A percentile compares a stretch with the other conserved stretches of the same genome.
These are phyloP conservation scores for Perkinsela sp. DNA, from an alignment of 208 protist genomes.

Conservation along the genomic window DNA sequence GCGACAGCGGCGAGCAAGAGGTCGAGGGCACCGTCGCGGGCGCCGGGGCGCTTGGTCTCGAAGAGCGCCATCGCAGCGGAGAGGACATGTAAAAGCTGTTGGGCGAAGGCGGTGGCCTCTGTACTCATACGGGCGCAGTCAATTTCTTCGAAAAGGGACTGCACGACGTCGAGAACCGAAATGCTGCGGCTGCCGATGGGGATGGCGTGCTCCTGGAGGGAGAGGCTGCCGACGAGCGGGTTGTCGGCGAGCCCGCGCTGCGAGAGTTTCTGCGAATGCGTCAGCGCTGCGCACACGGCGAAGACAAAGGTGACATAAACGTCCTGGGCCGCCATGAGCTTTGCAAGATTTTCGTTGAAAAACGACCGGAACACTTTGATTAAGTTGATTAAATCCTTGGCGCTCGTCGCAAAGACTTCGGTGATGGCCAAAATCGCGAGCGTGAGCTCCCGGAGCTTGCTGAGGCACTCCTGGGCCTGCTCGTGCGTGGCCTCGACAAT, in stretches of 20 bases:
- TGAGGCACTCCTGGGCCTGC: background rate
- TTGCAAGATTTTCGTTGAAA: background rate
- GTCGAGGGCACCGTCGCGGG: background rate
- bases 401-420: background rate
- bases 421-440: background rate
- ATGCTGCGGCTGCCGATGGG: background rate
- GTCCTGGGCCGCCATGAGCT: background rate
- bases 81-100: background rate
- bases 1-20: background rate
- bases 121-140: background rate
- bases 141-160: background rate
- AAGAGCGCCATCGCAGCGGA: background rate
- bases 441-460: background rate
- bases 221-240: background rate
- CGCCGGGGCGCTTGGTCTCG: background rate
- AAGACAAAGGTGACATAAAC: background rate
- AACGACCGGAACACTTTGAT: background rate
- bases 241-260: background rate
- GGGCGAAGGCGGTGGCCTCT: background rate
- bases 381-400: background rate
- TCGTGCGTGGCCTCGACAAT: background rate
- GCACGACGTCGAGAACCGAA: background rate
- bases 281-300: background rate
- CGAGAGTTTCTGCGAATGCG: background rate
- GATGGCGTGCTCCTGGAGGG: background rate